Evolutionary conservation across 2,329 filamentous ascomycete species (phyloP).

Genomic region (Beauveria sp.): DNA sequence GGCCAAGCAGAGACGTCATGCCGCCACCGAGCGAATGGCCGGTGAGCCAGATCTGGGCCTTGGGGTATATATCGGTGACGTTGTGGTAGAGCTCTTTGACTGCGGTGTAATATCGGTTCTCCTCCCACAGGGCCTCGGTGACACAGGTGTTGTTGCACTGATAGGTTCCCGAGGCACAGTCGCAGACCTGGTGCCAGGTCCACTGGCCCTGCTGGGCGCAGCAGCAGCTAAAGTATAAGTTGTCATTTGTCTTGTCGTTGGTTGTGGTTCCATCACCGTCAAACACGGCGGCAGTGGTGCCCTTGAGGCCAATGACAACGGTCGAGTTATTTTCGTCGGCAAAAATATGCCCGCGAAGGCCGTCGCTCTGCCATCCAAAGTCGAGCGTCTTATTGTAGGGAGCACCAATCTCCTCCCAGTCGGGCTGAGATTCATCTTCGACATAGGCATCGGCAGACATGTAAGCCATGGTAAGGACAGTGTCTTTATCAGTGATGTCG

Average conservation of each 20-base stretch:
- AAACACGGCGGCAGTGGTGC: constrained; percentile 82
- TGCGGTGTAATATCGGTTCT: constrained; percentile 87
- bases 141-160: constrained; percentile 92
- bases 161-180: constrained; percentile 81
- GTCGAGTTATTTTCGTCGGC: constrained; percentile 79
- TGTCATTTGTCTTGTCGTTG: constrained; percentile 97
- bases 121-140: constrained; percentile 61
- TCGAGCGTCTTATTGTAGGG: constrained; percentile 79
- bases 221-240: constrained; percentile 96
- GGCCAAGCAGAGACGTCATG: constrained; percentile 76
- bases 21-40: constrained; percentile 91
- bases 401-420: constrained; percentile 76
- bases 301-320: constrained; percentile 86
- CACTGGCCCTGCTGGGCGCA: constrained; percentile 89
- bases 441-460: constrained; percentile 92
- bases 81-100: constrained; percentile 87
- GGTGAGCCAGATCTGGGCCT: constrained; percentile 78
- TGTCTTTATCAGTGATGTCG: constrained; percentile 77
- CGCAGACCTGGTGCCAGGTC: constrained; percentile 86
- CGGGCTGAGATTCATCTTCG: constrained; percentile 57
- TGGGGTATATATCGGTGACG: constrained; percentile 79
- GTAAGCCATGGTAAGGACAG: constrained; percentile 72
- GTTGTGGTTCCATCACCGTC: constrained; percentile 96
- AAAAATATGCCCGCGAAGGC: constrained; percentile 86
- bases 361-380: constrained; percentile 89